A percentile compares a stretch with the other conserved stretches of the same genome.
Evolutionary conservation across 768 basidiomycete species (phyloP).

Genomic region (Coprinopsis marcescibilis): DNA sequence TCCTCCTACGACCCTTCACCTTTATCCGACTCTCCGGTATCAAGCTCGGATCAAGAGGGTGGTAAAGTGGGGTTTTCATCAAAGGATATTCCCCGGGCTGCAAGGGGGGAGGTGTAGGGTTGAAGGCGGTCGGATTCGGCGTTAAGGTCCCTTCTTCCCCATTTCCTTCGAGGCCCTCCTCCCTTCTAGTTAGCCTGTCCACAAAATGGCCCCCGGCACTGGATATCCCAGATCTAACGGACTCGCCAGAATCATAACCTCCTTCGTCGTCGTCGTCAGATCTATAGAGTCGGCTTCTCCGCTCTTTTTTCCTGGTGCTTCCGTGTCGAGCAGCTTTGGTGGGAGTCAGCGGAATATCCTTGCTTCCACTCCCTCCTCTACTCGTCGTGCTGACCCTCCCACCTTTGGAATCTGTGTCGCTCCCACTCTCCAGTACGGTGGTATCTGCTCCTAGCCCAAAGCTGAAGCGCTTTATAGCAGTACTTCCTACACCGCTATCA

Average conservation of each 20-base stretch:
- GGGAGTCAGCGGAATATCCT: not conserved
- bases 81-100: not conserved
- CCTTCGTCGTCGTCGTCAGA: no score
- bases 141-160: not conserved
- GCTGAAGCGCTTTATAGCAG: constrained; percentile 1
- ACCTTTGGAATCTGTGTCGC: no score
- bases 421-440: constrained; percentile 1
- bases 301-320: no score
- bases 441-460: not conserved
- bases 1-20: not conserved
- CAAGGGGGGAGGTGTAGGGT: constrained; percentile 4
- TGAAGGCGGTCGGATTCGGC: constrained; percentile 1
- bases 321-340: no score
- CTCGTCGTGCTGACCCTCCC: not conserved
- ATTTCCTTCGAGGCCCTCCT: not conserved
- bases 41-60: constrained; percentile 9
- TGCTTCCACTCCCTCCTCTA: not conserved
- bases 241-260: not conserved
- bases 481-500: not conserved
- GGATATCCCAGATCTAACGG: not conserved
- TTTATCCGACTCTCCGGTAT: constrained; percentile 1
- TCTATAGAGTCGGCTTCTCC: not conserved
- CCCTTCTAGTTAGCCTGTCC: not conserved
- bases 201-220: not conserved
- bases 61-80: constrained; percentile 3